Base-by-base conservation (phyloP, 2,329 filamentous ascomycete species). In the Aspergillus awamori region DNA sequence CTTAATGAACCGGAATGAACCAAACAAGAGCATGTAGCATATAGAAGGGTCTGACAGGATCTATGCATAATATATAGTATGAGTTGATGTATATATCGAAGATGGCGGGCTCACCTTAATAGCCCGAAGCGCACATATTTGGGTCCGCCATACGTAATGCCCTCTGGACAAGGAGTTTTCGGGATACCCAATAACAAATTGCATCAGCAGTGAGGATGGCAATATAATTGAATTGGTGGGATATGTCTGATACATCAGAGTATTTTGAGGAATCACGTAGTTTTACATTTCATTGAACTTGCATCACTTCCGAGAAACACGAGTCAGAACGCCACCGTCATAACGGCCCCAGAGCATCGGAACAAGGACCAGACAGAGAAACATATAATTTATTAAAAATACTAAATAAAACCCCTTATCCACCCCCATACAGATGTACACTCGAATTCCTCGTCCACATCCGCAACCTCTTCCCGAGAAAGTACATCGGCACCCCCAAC, bases 391-490 rank as follows among this genome's bases (percentile, higher is more conserved):
- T n/a, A n/a, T n/a, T n/a, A n/a, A n/a, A n/a, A n/a, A n/a, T n/a
- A n/a, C n/a, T n/a, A n/a, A n/a, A n/a, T n/a, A n/a, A n/a, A n/a
- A n/a, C n/a, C n/a, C n/a, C n/a, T n/a, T n/a, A 43, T 10, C 39
- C 22, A 3, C 39, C n/a, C 15, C 15, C 47, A 36, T 51, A 51
- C 47, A 26, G 33, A 49, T 59, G 57, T 13, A 59, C 57, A 8
- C n/a, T 15, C 5, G 41, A 38, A 0, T 39, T 13, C 26, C 38
- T 26, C 8, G 47, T 58, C 39, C 20, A 43, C 1, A 15, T 13
- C 38, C 59, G 22, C 13, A 61, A n/a, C 20, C 10, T 41, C 59
- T 54, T 57, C 15, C 59, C 54, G 6, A 11, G 39, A 13, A 54
- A 22, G 38, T 52, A 58, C 33, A 58, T n/a, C 10, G 30, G 41